Evolutionary conservation across 169 alveolate species (phyloP).

Genomic region (Cryptosporidium meleagridis): DNA sequence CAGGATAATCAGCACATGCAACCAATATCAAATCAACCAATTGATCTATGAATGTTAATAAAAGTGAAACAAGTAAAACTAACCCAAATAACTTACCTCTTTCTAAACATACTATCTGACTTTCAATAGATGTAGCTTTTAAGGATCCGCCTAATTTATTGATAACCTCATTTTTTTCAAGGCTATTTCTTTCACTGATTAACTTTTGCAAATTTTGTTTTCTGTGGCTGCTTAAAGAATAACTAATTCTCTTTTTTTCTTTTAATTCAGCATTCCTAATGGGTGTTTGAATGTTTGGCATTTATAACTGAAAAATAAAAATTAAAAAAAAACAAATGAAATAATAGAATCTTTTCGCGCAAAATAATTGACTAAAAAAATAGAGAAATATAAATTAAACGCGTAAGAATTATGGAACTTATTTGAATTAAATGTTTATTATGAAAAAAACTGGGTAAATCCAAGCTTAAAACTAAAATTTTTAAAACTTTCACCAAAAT

Average conservation of each 20-base stretch:
- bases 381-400: too few species aligned
- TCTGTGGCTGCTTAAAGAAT: constrained; percentile 31
- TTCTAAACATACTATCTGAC: constrained; percentile 55
- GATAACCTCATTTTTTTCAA: constrained; percentile 15
- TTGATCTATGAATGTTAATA: constrained; percentile 3
- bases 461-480: not conserved
- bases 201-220: constrained; percentile 4
- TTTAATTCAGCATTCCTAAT: not conserved
- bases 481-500: not conserved
- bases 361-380: too few species aligned
- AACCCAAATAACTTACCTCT: constrained; percentile 30
- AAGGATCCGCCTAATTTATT: constrained; percentile 23
- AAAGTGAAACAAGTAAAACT: not conserved
- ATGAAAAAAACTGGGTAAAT: too few species aligned
- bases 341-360: not conserved
- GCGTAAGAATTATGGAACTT: too few species aligned
- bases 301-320: not conserved
- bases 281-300: constrained; percentile 16
- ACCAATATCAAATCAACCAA: constrained; percentile 32
- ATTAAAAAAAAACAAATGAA: too few species aligned
- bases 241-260: constrained; percentile 50
- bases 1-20: constrained; percentile 63
- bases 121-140: constrained; percentile 58
- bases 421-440: too few species aligned
- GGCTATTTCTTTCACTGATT: constrained; percentile 28